A percentile compares a stretch with the other conserved stretches of the same genome.
Conservation (phyloP, 2,329 filamentous ascomycete genomes). For the Pseudocercospora cruenta region DNA sequence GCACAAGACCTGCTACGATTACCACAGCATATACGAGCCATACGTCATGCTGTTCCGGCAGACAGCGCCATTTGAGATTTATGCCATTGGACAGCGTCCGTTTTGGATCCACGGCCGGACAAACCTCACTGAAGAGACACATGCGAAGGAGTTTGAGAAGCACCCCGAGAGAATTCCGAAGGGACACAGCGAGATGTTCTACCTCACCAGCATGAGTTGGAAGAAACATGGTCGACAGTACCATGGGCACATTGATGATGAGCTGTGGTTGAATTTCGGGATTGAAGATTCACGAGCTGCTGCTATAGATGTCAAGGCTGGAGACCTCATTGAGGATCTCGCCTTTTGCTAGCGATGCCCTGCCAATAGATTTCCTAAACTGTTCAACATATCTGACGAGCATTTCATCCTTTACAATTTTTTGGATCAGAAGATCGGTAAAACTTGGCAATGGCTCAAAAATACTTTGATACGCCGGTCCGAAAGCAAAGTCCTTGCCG, state of each 20-base stretch:
- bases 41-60: slow-evolving; percentile 58
- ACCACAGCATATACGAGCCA: slow-evolving; percentile 59
- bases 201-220: slow-evolving; percentile 62
- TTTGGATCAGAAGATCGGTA: too few relatives aligned
- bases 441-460: not conserved
- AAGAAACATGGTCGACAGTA: slow-evolving; percentile 53
- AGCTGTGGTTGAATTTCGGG: slow-evolving; percentile 59
- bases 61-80: slow-evolving; percentile 53
- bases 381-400: not conserved
- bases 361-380: not conserved
- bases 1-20: slow-evolving; percentile 55
- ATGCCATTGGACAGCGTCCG: slow-evolving; percentile 55
- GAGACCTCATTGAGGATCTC: slow-evolving; percentile 53
- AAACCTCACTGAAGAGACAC: slow-evolving; percentile 33
- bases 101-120: slow-evolving; percentile 60
- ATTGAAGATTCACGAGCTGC: slow-evolving; percentile 57
- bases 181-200: slow-evolving; percentile 58
- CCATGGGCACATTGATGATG: slow-evolving; percentile 61
- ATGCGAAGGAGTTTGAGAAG: slow-evolving; percentile 13
- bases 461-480: not conserved
- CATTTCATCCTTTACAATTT: not conserved
- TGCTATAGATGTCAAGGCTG: slow-evolving; percentile 57
- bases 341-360: slow-evolving; percentile 24
- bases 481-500: not conserved
- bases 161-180: slow-evolving; percentile 29